phyloP scores from a whole-genome alignment of 768 basidiomycete genomes.

The Tylopilus intermedius region DNA sequence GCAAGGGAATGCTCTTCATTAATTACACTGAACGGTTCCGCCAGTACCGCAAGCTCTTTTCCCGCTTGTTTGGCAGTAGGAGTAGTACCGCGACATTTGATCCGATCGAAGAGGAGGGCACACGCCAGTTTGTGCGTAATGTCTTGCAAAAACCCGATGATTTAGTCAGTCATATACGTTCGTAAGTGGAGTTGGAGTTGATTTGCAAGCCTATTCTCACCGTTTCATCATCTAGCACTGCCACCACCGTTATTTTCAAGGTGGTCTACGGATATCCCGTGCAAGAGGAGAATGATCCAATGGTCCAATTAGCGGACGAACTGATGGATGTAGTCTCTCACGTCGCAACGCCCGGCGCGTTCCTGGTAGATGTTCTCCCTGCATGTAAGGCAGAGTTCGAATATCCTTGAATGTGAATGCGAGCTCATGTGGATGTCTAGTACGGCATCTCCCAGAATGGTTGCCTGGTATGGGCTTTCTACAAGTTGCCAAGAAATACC shows the following conservation, averaged over 20 bases:
- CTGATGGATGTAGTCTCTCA: constrained; percentile 5
- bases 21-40: constrained; percentile 10
- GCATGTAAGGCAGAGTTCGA: constrained; percentile 6
- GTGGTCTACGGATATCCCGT: constrained; percentile 40
- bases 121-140: constrained; percentile 14
- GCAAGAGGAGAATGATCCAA: constrained; percentile 33
- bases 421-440: constrained; percentile 12
- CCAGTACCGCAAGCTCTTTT: constrained; percentile 1
- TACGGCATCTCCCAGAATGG: constrained; percentile 32
- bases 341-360: not conserved
- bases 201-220: not conserved
- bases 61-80: constrained; percentile 12
- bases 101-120: constrained; percentile 20
- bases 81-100: constrained; percentile 7
- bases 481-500: constrained; percentile 25
- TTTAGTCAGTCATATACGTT: constrained; percentile 19
- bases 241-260: constrained; percentile 30
- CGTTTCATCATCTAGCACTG: constrained; percentile 3
- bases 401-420: not conserved
- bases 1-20: constrained; percentile 2
- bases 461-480: constrained; percentile 35
- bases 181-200: constrained; percentile 8
- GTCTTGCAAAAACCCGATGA: constrained; percentile 15
- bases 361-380: constrained; percentile 23
- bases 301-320: constrained; percentile 28